A percentile compares a stretch with the other conserved stretches of the same genome.
Conservation (phyloP, 2,329 filamentous ascomycete species). For the Trichoderma arundinaceum region DNA sequence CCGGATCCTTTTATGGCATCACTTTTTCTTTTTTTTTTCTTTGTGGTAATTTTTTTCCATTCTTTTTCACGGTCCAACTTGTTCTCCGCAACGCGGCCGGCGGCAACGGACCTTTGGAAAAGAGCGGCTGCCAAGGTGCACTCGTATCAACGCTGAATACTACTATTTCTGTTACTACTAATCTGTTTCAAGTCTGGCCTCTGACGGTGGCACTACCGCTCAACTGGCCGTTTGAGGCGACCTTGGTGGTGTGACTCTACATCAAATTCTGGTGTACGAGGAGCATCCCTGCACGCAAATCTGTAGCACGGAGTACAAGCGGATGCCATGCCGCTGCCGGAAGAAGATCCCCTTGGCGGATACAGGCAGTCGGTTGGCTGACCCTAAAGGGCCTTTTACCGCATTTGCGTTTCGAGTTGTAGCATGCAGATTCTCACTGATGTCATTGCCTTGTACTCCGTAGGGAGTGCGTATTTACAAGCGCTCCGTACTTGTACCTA, state of each 20-base stretch:
- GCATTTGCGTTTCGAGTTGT: conserved; percentile 1
- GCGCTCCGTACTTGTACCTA: too few species aligned
- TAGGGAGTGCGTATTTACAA: too few species aligned
- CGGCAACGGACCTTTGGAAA: not conserved
- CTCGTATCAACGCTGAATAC: not conserved
- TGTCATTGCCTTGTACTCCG: conserved; percentile 15
- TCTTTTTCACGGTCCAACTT: too few species aligned
- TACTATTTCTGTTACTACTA: not conserved
- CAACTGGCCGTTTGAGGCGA: conserved; percentile 1
- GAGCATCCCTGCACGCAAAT: conserved; percentile 19
- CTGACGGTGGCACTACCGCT: not conserved
- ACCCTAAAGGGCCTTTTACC: too few species aligned
- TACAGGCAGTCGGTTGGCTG: conserved; percentile 11
- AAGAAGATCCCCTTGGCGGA: conserved; percentile 25
- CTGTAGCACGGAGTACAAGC: conserved; percentile 4
- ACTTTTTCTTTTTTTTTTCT: not conserved
- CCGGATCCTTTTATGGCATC: not conserved
- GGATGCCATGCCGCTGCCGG: conserved; percentile 17
- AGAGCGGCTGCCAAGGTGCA: too few species aligned
- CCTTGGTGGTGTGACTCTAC: conserved; percentile 25
- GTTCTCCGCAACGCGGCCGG: conserved; percentile 7
- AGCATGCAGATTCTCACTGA: conserved; percentile 1
- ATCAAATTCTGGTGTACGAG: not conserved
- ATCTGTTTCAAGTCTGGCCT: not conserved
- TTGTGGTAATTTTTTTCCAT: not conserved